Percentiles rank a stretch among this genome's conserved stretches.
Conservation (phyloP, 176 grass and related monocot genomes). For the Pontederia crassipes region DNA sequence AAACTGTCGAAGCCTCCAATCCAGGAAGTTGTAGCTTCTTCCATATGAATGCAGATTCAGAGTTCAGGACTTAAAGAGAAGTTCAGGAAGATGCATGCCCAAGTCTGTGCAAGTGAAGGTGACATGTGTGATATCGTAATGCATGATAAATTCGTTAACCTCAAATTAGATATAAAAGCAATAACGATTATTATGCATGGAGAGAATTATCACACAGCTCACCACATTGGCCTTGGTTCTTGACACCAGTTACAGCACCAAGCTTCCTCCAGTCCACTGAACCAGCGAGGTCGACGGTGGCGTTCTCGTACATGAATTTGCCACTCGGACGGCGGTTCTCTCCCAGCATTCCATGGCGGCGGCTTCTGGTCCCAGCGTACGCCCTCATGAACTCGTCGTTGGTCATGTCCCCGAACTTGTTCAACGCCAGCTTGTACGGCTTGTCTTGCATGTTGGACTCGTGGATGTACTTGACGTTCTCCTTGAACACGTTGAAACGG, state of each 20-base stretch:
- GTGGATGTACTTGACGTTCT: slow-evolving; percentile 57
- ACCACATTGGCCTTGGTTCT: slow-evolving; percentile 87
- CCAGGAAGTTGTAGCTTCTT: too few species aligned
- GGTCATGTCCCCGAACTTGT: slow-evolving; percentile 84
- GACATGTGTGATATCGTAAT: too few species aligned
- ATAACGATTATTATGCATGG: not conserved
- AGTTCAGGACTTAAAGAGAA: too few species aligned
- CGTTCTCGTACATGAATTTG: slow-evolving; percentile 30
- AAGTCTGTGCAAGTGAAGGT: too few species aligned
- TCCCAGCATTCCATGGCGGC: slow-evolving; percentile 11
- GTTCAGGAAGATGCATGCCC: too few species aligned
- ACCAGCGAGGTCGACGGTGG: slow-evolving; percentile 8
- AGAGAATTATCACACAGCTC: not conserved
- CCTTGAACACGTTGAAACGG: slow-evolving; percentile 63
- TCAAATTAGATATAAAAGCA: too few species aligned
- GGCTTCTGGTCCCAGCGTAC: slow-evolving; percentile 33
- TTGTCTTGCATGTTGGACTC: slow-evolving; percentile 40
- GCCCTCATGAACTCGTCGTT: slow-evolving; percentile 48
- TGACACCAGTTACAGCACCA: slow-evolving; percentile 54
- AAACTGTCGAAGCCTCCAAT: not conserved
- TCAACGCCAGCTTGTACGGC: slow-evolving; percentile 54
- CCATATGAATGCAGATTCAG: too few species aligned
- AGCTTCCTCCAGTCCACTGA: slow-evolving; percentile 55
- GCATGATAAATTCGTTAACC: too few species aligned
- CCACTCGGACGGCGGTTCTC: not conserved